Conservation (phyloP, 1,284 basidiomycete species). For the Pyrrhoderma lamaoense region DNA sequence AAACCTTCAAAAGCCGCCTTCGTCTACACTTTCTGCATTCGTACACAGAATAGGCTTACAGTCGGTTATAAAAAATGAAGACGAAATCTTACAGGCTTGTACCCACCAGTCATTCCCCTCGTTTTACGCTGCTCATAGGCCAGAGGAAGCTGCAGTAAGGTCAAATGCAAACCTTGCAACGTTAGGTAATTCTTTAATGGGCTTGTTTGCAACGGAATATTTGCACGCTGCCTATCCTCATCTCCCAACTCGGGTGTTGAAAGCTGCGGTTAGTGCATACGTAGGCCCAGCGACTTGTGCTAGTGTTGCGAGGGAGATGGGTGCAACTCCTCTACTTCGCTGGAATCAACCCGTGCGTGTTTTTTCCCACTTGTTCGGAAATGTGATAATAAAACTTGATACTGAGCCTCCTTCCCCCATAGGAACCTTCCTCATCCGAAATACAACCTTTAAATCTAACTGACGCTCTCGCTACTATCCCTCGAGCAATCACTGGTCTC, state of each 20-base stretch:
- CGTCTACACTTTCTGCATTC: conserved; percentile 66
- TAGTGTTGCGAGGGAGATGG: conserved; percentile 79
- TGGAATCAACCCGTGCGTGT: conserved; percentile 62
- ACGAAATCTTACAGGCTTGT: conserved; percentile 62
- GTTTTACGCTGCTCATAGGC: conserved; percentile 48
- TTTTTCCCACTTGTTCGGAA: conserved; percentile 1
- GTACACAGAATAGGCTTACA: conserved; percentile 67
- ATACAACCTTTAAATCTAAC: conserved; percentile 44
- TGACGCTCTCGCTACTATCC: conserved; percentile 72
- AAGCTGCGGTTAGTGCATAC: conserved; percentile 85
- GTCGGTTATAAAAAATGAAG: conserved; percentile 40
- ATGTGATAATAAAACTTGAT: no score
- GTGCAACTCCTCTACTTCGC: conserved; percentile 56
- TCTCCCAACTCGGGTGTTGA: conserved; percentile 84
- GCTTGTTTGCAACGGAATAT: conserved; percentile 86
- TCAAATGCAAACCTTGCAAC: conserved; percentile 76
- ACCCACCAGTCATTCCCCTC: conserved; percentile 74
- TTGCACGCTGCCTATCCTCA: conserved; percentile 82
- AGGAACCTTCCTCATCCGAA: conserved; percentile 45
- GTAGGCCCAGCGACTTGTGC: conserved; percentile 83
- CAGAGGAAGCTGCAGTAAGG: conserved; percentile 42
- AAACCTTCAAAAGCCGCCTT: conserved; percentile 63
- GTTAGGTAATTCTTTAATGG: conserved; percentile 87
- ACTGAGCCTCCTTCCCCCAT: conserved; percentile 16
- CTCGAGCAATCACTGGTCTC: conserved; percentile 69